Base-by-base conservation (phyloP, 331 rosid species). In the Pyracantha coccinea region DNA sequence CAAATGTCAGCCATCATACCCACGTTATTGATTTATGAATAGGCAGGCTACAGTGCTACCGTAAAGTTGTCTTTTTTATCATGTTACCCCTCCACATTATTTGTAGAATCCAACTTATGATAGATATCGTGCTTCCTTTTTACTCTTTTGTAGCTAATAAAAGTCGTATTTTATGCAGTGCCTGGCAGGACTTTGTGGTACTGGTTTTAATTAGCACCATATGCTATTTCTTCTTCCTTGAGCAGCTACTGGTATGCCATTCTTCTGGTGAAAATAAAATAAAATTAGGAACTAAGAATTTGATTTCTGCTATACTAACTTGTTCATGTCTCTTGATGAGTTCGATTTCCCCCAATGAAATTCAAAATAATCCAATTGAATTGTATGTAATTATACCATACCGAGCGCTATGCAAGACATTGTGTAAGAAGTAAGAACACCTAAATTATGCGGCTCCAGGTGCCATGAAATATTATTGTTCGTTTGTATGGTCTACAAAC, bases 181-280 rank as follows among this genome's bases (percentile, higher is more conserved):
- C 86, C 11, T 94, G 99, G 99, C 99, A 94, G 85, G 99, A 94
- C 86, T 92, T 94, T 8, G 97, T 92, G 84, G 89, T 94, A 84
- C 93, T 94, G 74, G 88, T 89, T 81, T 85, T 92, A 79, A 92
- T 94, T 78, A 94, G 99, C 92, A 89, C 96, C 7, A 85, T 92
- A 75, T 92, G 99, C 89, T 94, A 94, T 78, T 92, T 94, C 85
- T 94, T 94, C 96, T 94, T 92, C 85, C 93, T 94, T 21, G 97
- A 94, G 86, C 99, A 94, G 88, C 96, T 94, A 53, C 89, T 94
- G 97, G 99, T 94, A 92, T 77, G 96, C 70, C 81, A 72, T 21
- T 80, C 72, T 69, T 62, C 72, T 75, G 29, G 59, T 23, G 45
- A 52, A 79, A 38, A 74, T 68, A 52, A 79, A 38, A 74, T 68